Evolutionary conservation across 192 early-diverging fungal species (phyloP).

Genomic region (Chytriomyces hyalinus): DNA sequence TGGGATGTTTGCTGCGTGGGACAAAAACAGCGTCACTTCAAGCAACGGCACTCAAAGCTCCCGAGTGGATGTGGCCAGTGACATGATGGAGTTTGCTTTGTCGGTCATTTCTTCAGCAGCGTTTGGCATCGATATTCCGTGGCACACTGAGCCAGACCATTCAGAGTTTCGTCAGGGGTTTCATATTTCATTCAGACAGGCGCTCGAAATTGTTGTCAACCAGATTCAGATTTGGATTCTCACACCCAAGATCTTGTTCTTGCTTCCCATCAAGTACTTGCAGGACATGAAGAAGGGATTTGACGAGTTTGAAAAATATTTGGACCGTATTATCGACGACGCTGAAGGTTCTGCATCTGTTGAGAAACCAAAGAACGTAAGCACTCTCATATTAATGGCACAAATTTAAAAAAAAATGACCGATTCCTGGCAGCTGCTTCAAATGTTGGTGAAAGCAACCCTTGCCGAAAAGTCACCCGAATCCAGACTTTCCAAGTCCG

Average conservation of each 20-base stretch:
- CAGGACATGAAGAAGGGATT: neutral
- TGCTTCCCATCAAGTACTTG: conserved; percentile 3
- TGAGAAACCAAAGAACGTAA: conserved; percentile 28
- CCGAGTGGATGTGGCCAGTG: conserved; percentile 27
- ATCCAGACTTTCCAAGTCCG: conserved; percentile 27
- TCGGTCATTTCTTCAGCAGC: conserved; percentile 40
- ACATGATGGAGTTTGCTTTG: conserved; percentile 41
- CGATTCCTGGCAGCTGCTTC: conserved; percentile 25
- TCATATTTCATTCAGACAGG: conserved; percentile 25
- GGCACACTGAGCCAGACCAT: conserved; percentile 19
- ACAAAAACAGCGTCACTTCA: neutral
- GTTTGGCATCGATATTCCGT: conserved; percentile 34
- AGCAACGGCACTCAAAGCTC: neutral
- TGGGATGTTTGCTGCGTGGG: conserved; percentile 35
- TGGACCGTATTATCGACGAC: conserved; percentile 34
- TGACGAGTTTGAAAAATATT: conserved; percentile 40
- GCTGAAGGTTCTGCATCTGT: conserved; percentile 8
- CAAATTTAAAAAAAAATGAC: neutral
- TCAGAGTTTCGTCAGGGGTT: conserved; percentile 11
- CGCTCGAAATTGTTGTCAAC: conserved; percentile 32
- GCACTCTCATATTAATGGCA: neutral
- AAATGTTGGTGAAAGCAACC: conserved; percentile 32
- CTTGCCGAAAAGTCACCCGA: neutral
- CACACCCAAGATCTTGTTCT: neutral
- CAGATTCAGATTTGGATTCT: conserved; percentile 22